Evolutionary conservation across 2,329 filamentous ascomycete species (phyloP).

Genomic region (Monosporascus sp.): DNA sequence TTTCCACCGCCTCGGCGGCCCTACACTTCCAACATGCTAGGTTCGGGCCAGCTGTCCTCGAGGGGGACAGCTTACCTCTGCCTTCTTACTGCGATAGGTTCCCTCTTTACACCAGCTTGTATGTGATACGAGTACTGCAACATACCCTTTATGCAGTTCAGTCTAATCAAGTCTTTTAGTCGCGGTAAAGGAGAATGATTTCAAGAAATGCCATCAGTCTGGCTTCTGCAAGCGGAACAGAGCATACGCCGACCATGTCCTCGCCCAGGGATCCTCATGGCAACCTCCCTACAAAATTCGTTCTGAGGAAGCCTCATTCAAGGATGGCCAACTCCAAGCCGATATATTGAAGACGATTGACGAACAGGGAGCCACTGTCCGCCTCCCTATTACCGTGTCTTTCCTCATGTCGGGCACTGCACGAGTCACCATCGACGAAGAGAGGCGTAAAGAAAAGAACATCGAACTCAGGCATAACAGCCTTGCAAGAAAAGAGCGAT

Average conservation of each 20-base stretch:
- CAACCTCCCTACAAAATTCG: constrained; percentile 74
- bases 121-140: constrained; percentile 24
- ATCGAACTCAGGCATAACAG: constrained; percentile 85
- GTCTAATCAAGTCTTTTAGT: constrained; percentile 39
- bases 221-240: constrained; percentile 97
- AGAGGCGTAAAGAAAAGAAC: constrained; percentile 80
- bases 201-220: constrained; percentile 93
- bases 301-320: constrained; percentile 66
- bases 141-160: neutral
- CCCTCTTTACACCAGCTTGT: constrained; percentile 61
- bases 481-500: constrained; percentile 80
- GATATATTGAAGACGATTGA: constrained; percentile 75
- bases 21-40: constrained; percentile 38
- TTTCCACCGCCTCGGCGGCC: too few species aligned
- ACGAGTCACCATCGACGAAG: constrained; percentile 84
- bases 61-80: constrained; percentile 62
- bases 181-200: constrained; percentile 89
- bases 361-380: constrained; percentile 60
- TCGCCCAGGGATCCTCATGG: constrained; percentile 62
- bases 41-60: constrained; percentile 44
- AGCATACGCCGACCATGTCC: constrained; percentile 74
- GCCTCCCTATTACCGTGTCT: constrained; percentile 76
- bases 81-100: constrained; percentile 52
- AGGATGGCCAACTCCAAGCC: constrained; percentile 73
- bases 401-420: constrained; percentile 88